Percentiles rank a stretch among this genome's conserved stretches.
phyloP scores from a whole-genome alignment of 129 eudicot genomes.

The carrot (Daucus carota) region DH1_v3.0 NC_030387.2:39024501-39025000 shows the following conservation, averaged over 20 bases:
- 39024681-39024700: slow-evolving; percentile 5
- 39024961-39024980: slow-evolving; percentile 87
- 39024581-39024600: neutral
- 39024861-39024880: neutral
- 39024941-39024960: slow-evolving; percentile 62
- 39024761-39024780: slow-evolving; percentile 86
- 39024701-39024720: neutral
- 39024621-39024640: neutral
- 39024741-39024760: slow-evolving; percentile 99
- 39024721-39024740: slow-evolving; percentile 55
- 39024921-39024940: neutral
- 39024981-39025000: slow-evolving; percentile 99
- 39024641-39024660: neutral
- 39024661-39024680: neutral
- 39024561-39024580: slow-evolving; percentile 37
- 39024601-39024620: neutral
- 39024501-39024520: slow-evolving; percentile 99
- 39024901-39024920: neutral
- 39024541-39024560: slow-evolving; percentile 98
- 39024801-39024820: slow-evolving; percentile 98
- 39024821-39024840: slow-evolving; percentile 99
- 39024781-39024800: slow-evolving; percentile 85
- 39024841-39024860: slow-evolving; percentile 14
- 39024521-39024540: slow-evolving; percentile 96
- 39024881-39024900: neutral